Evolutionary conservation across 129 eudicot species (phyloP), one percentile per base, ranked within the genome.

Genomic region (Pulicaria dysenterica): DNA sequence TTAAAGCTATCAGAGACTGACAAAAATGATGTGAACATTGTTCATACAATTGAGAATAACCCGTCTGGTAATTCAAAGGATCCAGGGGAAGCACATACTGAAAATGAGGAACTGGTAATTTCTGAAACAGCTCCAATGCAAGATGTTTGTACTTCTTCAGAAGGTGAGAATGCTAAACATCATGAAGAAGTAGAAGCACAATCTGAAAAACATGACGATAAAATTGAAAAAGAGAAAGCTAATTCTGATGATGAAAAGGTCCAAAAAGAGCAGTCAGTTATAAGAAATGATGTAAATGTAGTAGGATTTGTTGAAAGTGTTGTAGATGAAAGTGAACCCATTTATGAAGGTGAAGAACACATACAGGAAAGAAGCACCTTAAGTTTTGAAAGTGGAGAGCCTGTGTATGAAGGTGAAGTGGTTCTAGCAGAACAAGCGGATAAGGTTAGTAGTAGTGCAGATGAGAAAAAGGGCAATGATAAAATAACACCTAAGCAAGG

Each of bases 321-420:
- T 76, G 90, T 24, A 24, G 31, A 82, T 78, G 89, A 76, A 73
- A 81, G 82, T 77, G 98, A 94, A 81, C 98, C 97, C 55, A 84
- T 94, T 24, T 94, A 94, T 73, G 98, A 88, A 84, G 98, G 98
- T 11, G 97, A 94, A 72, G 97, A 94, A 53, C 82, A 87, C 78
- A 84, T 90, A 76, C 73, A 82, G 77, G 91, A 94, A 56, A 72
- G 86, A 58, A 81, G 82, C 64, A 58, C 86, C 55, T 48, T 70
- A 73, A 56, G 42, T 56, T 75, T 64, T 70, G 88, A 84, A 77
- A 81, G 86, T 75, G 82, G 78, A 79, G 98, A 94, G 73, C 97
- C 98, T 46, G 62, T 90, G 67, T 94, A 94, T 83, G 97, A 88
- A 84, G 98, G 98, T 43, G 98, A 90, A 78, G 97, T 83, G 58